Percentiles rank a stretch among this genome's conserved stretches.
These are phyloP conservation scores for Metarhizium rileyi DNA, from an alignment of 2,329 filamentous ascomycete genomes.

Conservation along the genomic window DNA sequence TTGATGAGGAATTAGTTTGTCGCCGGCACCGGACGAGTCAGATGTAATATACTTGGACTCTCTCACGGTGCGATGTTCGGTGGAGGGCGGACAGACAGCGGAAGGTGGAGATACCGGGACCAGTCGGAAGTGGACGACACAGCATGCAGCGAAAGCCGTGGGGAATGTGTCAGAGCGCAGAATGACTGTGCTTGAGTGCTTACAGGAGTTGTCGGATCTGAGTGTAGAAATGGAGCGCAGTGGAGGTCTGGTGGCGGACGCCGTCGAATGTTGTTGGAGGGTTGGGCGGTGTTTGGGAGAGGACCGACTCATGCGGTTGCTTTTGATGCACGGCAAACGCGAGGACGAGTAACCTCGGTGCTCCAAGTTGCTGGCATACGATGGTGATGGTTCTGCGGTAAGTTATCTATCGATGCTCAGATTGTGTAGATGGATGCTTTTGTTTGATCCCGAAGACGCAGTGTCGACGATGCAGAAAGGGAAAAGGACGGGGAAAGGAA, in stretches of 20 bases:
- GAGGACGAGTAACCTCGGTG: not conserved
- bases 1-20: not conserved
- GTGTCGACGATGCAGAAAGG: not conserved
- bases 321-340: not conserved
- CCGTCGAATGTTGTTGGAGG: not conserved
- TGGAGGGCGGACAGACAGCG: not conserved
- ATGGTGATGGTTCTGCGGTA: not conserved
- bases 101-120: constrained; percentile 3
- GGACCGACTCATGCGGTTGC: not conserved
- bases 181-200: no score
- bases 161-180: not conserved
- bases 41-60: not conserved
- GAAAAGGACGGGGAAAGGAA: not conserved
- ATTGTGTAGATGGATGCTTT: not conserved
- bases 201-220: not conserved
- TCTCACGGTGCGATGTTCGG: not conserved
- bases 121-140: constrained; percentile 5
- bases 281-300: not conserved
- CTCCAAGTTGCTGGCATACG: not conserved
- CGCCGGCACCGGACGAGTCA: not conserved
- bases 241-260: not conserved
- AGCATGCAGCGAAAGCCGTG: constrained; percentile 1
- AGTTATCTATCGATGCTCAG: no score
- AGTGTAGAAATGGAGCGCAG: not conserved
- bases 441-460: not conserved